Percentiles rank a stretch among this genome's conserved stretches.
Evolutionary conservation across 257 asterid species (phyloP).

Genomic region (Capsicum pubescens): DNA sequence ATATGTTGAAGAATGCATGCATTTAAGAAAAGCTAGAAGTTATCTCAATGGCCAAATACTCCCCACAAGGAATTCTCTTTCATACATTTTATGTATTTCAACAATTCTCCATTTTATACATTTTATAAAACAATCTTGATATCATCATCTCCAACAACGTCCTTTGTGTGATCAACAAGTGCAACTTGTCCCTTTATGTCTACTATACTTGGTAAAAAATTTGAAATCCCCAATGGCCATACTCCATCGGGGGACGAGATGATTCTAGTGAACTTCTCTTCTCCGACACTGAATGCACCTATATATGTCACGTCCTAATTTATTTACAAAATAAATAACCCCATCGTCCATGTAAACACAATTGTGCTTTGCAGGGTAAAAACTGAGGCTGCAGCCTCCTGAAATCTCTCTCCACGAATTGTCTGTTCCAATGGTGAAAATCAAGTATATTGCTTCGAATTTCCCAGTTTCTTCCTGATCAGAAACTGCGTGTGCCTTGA

Average conservation of each 20-base stretch:
- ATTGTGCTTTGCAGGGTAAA: background rate
- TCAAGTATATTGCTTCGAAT: background rate
- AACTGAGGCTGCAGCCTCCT: no score
- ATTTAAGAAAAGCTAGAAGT: background rate
- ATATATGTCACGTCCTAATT: background rate
- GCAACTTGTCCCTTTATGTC: conserved; percentile 19
- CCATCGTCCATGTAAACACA: background rate
- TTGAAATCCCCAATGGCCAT: background rate
- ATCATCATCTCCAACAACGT: background rate
- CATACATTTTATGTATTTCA: background rate
- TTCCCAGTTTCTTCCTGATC: no score
- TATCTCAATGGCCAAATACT: background rate
- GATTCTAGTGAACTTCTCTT: background rate
- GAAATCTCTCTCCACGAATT: background rate
- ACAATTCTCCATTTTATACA: background rate
- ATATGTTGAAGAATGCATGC: background rate
- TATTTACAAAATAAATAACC: background rate
- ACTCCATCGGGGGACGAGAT: background rate
- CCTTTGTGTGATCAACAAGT: background rate
- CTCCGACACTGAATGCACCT: background rate
- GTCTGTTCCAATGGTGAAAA: background rate
- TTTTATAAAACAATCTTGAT: background rate
- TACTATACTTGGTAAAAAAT: background rate
- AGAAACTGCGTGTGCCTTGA: background rate
- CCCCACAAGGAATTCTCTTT: background rate